phyloP scores from a whole-genome alignment of 1,284 basidiomycete species.

The Tylopilus sp. region DNA sequence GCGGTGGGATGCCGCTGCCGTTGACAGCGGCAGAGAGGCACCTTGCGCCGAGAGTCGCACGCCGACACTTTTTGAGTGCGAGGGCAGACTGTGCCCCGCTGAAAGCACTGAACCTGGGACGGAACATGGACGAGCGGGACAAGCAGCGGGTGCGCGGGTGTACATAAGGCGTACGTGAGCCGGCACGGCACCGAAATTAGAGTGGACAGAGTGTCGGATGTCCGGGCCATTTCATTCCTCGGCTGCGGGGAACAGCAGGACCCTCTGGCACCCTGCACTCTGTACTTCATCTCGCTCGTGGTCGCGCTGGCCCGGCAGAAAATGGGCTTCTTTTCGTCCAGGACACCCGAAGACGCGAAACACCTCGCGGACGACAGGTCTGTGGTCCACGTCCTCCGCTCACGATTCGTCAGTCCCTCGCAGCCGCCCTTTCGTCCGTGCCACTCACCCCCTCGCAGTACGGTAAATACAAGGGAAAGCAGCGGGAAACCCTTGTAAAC shows the following conservation, averaged over 20 bases:
- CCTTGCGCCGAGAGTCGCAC: constrained; percentile 4
- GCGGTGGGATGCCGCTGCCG: constrained; percentile 62
- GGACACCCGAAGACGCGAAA: constrained; percentile 42
- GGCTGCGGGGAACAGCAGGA: constrained; percentile 10
- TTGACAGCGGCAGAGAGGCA: constrained; percentile 16
- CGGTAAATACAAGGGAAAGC: constrained; percentile 64
- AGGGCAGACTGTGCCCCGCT: not conserved
- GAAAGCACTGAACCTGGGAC: not conserved
- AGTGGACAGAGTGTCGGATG: constrained; percentile 28
- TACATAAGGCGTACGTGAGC: not conserved
- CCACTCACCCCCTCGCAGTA: constrained; percentile 45
- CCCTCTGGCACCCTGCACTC: constrained; percentile 28
- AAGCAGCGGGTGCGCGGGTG: too few species aligned
- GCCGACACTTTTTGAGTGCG: constrained; percentile 1
- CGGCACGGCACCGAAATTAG: constrained; percentile 19
- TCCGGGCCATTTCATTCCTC: constrained; percentile 14
- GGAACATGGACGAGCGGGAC: constrained; percentile 10
- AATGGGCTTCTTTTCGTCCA: constrained; percentile 59
- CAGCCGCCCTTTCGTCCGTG: constrained; percentile 16
- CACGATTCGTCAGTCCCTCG: constrained; percentile 62
- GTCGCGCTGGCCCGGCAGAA: not conserved
- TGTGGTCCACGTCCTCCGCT: constrained; percentile 65
- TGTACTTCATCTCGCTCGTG: not conserved
- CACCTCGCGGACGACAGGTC: constrained; percentile 42
- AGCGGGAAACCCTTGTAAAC: constrained; percentile 42